phyloP scores from a whole-genome alignment of 495 filamentous ascomycete species.

The Penicillium subrubescens region DNA sequence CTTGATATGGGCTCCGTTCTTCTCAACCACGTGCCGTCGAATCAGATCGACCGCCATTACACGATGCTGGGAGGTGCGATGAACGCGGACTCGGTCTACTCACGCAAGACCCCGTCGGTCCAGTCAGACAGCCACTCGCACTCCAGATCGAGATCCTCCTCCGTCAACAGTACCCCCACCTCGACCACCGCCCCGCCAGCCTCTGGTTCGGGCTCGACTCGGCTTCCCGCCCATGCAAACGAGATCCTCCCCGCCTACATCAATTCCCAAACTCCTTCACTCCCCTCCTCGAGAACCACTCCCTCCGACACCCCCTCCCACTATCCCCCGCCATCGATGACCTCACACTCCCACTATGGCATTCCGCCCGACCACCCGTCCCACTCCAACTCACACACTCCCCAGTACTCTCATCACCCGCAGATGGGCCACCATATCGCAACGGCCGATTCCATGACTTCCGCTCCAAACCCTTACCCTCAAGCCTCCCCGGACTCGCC shows the following conservation, averaged over 20 bases:
- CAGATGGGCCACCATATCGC: slow-evolving; percentile 17
- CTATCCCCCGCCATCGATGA: slow-evolving; percentile 35
- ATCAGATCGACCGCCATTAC: slow-evolving; percentile 39
- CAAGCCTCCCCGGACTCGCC: slow-evolving; percentile 54
- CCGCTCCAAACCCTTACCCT: slow-evolving; percentile 15
- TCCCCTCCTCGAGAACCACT: slow-evolving; percentile 28
- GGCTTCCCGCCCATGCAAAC: slow-evolving; percentile 35
- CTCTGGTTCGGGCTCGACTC: slow-evolving; percentile 42
- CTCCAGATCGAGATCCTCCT: slow-evolving; percentile 37
- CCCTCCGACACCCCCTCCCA: slow-evolving; percentile 32
- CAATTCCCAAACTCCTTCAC: slow-evolving; percentile 34
- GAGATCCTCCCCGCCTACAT: slow-evolving; percentile 49
- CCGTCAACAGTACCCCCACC: slow-evolving; percentile 43
- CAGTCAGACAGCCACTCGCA: slow-evolving; percentile 12
- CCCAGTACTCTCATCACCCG: slow-evolving; percentile 11
- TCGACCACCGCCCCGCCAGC: slow-evolving; percentile 45
- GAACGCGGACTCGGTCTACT: slow-evolving; percentile 44
- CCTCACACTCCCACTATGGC: slow-evolving; percentile 32
- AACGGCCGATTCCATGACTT: slow-evolving; percentile 18
- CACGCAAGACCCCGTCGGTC: slow-evolving; percentile 20
- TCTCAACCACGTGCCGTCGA: slow-evolving; percentile 49
- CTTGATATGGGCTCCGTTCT: slow-evolving; percentile 51
- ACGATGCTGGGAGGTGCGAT: slow-evolving; percentile 55
- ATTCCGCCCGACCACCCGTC: slow-evolving; percentile 22
- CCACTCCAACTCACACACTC: slow-evolving; percentile 25